A percentile compares a stretch with the other conserved stretches of the same genome.
Conservation (phyloP, 768 basidiomycete genomes). For the Auriscalpium microsporum region DNA sequence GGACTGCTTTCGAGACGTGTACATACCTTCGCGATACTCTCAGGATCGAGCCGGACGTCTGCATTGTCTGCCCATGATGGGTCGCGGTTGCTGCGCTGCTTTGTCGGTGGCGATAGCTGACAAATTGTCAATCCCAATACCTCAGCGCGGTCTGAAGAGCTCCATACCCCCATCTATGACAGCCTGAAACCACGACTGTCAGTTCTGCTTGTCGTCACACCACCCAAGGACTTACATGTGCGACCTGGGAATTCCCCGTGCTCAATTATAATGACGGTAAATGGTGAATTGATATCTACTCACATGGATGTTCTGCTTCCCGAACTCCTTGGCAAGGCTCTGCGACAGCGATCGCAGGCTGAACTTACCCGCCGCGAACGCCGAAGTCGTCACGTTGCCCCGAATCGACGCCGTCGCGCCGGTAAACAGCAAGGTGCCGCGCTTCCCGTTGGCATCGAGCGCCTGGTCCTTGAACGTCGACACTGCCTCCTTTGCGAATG, state of each 20-base stretch:
- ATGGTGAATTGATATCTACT: neutral
- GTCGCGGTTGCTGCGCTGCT: slow-evolving; percentile 1
- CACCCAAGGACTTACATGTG: neutral
- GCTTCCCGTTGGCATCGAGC: slow-evolving; percentile 24
- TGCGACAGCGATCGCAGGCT: slow-evolving; percentile 34
- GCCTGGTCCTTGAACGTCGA: slow-evolving; percentile 25
- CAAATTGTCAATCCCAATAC: neutral
- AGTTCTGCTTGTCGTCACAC: neutral
- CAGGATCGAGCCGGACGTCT: slow-evolving; percentile 46
- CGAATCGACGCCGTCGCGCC: slow-evolving; percentile 34
- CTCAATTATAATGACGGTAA: neutral
- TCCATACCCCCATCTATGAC: slow-evolving; percentile 58
- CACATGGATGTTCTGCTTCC: slow-evolving; percentile 36
- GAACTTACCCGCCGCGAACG: slow-evolving; percentile 34
- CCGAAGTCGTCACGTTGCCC: slow-evolving; percentile 31
- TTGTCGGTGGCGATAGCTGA: slow-evolving; percentile 21
- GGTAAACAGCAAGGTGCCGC: slow-evolving; percentile 37
- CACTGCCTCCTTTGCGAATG: slow-evolving; percentile 29
- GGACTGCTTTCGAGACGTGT: too few species aligned
- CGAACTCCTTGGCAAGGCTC: slow-evolving; percentile 36
- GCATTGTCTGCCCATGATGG: slow-evolving; percentile 35
- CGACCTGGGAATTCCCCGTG: neutral
- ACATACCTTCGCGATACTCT: slow-evolving; percentile 61
- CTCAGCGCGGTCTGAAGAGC: too few species aligned
- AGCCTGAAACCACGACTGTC: slow-evolving; percentile 28